Base-by-base conservation (phyloP, 108 stramenopile species). In the Pinguiococcus pyrenoidosus region DNA sequence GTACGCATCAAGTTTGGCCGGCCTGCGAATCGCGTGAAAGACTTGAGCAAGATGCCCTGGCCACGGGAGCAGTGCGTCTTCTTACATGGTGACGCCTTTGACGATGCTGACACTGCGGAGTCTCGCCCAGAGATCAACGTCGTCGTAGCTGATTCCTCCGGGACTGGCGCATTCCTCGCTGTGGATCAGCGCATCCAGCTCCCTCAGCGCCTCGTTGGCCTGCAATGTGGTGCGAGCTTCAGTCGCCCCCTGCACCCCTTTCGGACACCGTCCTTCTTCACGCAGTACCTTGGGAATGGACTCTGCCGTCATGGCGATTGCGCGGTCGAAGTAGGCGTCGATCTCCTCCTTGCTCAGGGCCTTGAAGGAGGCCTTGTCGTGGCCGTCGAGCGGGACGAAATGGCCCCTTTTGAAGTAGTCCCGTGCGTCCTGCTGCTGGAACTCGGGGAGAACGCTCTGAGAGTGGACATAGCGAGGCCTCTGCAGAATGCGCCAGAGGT, bases 391-490 rank as follows among this genome's bases (percentile, higher is more conserved):
- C 37, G 77, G 82, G 52, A n/a, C n/a, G n/a, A n/a, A n/a, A n/a
- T 90, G 89, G 50, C 84, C 84, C 48, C 69, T 74, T 24, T 87
- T 81, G 58, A 85, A 90, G 30, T 85, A 84, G 45, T 87, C 80
- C 3, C 84, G 75, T n/a, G 64, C 75, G 59, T 85, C 88, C 18
- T 79, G 46, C 66, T 83, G 82, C 59, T 84, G 82, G 49, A 89
- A 89, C 72, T 21, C 24, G 21, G 6, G 5, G 27, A 13, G 4
- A 6, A 28, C 25, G 4, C 1, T 1, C 4, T 12, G 4, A 26
- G 85, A 85, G 24, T 85, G 82, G 23, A 90, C 85, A 53, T 90
- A 90, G n/a, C 89, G 75, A 2, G 89, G 89, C 33, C 89, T 75
- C 64, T 87, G 89, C 50, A 90, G 70, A 9, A 73, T 80, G 7